phyloP scores from a whole-genome alignment of 1,284 basidiomycete species.

The Phylloboletellus chloephorus region DNA sequence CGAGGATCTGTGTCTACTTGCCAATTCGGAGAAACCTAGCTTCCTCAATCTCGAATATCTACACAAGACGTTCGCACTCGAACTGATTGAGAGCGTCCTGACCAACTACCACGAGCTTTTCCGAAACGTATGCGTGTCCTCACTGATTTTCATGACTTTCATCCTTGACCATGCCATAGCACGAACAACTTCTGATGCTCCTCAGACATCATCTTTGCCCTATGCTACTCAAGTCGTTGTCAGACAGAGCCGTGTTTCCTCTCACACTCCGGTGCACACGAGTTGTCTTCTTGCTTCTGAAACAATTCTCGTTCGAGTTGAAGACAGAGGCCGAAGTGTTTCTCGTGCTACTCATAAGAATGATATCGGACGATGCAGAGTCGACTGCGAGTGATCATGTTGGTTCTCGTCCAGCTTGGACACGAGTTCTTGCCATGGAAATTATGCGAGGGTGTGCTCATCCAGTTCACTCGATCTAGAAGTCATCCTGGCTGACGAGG shows the following conservation, averaged over 20 bases:
- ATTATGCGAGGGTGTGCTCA: conserved; percentile 72
- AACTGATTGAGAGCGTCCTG: conserved; percentile 93
- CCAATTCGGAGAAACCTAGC: conserved; percentile 76
- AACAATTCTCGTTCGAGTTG: conserved; percentile 84
- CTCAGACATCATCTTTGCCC: conserved; percentile 88
- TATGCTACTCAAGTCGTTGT: conserved; percentile 79
- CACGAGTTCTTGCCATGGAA: conserved; percentile 87
- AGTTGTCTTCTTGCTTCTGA: conserved; percentile 88
- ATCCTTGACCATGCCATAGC: conserved; percentile 40
- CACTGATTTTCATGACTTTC: background rate
- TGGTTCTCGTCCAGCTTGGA: conserved; percentile 68
- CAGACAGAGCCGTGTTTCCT: conserved; percentile 81
- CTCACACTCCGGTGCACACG: conserved; percentile 87
- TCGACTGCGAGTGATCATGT: conserved; percentile 32
- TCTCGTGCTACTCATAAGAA: conserved; percentile 72
- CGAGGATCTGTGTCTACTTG: conserved; percentile 84
- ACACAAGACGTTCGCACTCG: conserved; percentile 91
- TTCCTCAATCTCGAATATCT: conserved; percentile 84
- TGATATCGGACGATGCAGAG: conserved; percentile 67
- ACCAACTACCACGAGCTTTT: conserved; percentile 92
- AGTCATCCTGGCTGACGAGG: conserved; percentile 6
- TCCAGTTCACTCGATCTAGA: background rate
- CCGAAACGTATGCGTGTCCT: conserved; percentile 51
- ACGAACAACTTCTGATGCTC: conserved; percentile 78
- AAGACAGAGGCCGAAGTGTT: conserved; percentile 81